Conservation (phyloP, 352 stramenopile genomes). For the Globisporangium viniferum region DNA sequence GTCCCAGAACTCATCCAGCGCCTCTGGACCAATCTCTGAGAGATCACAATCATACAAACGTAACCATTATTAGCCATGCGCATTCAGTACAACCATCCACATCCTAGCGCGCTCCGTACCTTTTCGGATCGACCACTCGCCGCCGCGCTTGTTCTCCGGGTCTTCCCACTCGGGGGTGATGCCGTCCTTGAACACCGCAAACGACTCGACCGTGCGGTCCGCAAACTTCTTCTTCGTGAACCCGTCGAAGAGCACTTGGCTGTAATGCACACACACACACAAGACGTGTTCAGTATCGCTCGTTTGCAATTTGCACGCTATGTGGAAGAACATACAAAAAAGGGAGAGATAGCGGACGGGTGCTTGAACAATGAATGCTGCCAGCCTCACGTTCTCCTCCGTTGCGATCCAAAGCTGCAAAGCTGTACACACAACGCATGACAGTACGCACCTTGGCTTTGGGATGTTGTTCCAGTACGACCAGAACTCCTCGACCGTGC, state of each 20-base stretch:
- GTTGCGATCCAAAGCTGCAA: not conserved
- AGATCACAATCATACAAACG: constrained; percentile 5
- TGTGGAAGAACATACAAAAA: not conserved
- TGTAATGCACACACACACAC: constrained; percentile 18
- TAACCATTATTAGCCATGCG: constrained; percentile 2
- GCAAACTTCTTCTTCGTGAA: constrained; percentile 89
- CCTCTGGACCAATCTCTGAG: constrained; percentile 65
- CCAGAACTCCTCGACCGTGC: constrained; percentile 89
- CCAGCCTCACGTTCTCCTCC: not conserved
- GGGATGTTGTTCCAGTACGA: constrained; percentile 91
- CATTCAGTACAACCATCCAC: not conserved
- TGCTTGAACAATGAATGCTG: not conserved
- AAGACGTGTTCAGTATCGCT: not conserved
- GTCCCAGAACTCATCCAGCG: constrained; percentile 88
- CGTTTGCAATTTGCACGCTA: too few species aligned
- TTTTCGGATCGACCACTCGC: constrained; percentile 85
- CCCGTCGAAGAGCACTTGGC: constrained; percentile 78
- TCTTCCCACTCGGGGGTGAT: constrained; percentile 91
- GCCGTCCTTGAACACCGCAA: constrained; percentile 90
- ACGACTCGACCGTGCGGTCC: constrained; percentile 92
- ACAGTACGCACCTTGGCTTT: constrained; percentile 60
- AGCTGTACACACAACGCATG: not conserved
- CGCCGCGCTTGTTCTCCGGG: constrained; percentile 83
- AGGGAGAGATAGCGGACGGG: not conserved
- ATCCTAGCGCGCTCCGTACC: constrained; percentile 21